Percentiles rank a stretch among this genome's conserved stretches.
Evolutionary conservation across 352 stramenopile species (phyloP).

Genomic region (Globisporangium abappressorium): DNA sequence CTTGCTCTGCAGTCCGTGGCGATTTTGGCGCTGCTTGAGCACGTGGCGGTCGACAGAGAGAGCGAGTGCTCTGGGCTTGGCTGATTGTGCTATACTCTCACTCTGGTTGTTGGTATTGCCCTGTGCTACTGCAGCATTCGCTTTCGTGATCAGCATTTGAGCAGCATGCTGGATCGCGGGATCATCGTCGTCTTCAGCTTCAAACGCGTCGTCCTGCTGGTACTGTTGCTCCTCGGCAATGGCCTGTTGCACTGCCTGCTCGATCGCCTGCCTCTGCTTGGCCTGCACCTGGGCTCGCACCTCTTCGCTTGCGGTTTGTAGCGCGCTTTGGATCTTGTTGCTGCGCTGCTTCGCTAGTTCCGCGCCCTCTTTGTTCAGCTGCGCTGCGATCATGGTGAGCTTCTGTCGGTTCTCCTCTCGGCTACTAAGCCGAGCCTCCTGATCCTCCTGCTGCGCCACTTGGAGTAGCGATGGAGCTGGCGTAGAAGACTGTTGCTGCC

Average conservation of each 20-base stretch:
- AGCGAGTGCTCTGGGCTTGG: too few species aligned
- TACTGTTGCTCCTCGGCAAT: constrained; percentile 40
- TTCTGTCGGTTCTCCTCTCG: neutral
- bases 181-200: too few species aligned
- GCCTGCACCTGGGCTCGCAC: constrained; percentile 29
- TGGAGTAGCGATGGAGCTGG: constrained; percentile 19
- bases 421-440: neutral
- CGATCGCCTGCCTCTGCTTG: constrained; percentile 25
- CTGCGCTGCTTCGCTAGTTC: constrained; percentile 15
- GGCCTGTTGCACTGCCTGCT: constrained; percentile 28
- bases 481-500: neutral
- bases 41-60: too few species aligned
- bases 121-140: too few species aligned
- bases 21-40: too few species aligned
- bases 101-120: too few species aligned
- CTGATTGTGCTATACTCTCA: too few species aligned
- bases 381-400: constrained; percentile 24
- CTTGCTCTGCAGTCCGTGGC: too few species aligned
- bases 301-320: constrained; percentile 24
- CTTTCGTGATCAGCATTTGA: too few species aligned
- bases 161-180: too few species aligned
- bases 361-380: constrained; percentile 42
- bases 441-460: constrained; percentile 17
- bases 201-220: too few species aligned
- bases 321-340: constrained; percentile 22